Evolutionary conservation across 2,329 filamentous ascomycete genomes (phyloP), one percentile per base, ranked within the genome.

Genomic region (Penicillium sp.): DNA sequence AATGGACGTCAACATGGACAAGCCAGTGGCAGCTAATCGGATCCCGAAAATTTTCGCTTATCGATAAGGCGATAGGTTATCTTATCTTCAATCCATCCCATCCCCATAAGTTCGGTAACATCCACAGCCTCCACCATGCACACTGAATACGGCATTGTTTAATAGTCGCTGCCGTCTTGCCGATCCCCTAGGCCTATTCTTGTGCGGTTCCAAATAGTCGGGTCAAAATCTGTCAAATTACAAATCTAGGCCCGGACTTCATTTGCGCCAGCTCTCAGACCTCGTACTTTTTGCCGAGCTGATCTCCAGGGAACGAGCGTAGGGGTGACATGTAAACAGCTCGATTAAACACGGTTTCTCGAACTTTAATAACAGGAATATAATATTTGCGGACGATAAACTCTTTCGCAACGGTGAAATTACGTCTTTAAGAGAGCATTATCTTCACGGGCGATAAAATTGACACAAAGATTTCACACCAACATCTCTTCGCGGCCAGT

Each of bases 41-140:
- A 42, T 48, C 50, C 48, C 57, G 49, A 55, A 60, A 60, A 49
- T 62, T 62, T 62, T 60, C 52, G 37, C 59, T 62, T 59, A 62
- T 62, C 60, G 54, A 45, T 48, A 61, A 61, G 61, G 53, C 54
- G 53, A 58, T 58, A 57, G 50, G 54, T n/a, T 35, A 35, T 44
- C 42, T 53, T 45, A 53, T 44, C 37, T 47, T 4, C 29, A 10
- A 26, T 16, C 39, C 10, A 42, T 23, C 5, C 31, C 31, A 1
- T 8, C 3, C 27, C 3, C 9, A 0, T 27, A 29, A 23, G 39
- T 39, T 39, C n/a, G 3, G 4, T 42, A 10, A 29, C 9, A 29
- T 23, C 19, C 39, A 13, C 39, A 42, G n/a, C 39, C 5, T 21
- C 19, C 39, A 23, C 39, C 23, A 23, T 42, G 6, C 37, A 42